Base-by-base conservation (phyloP, 2,329 filamentous ascomycete species). In the Diaporthe citriasiana region DNA sequence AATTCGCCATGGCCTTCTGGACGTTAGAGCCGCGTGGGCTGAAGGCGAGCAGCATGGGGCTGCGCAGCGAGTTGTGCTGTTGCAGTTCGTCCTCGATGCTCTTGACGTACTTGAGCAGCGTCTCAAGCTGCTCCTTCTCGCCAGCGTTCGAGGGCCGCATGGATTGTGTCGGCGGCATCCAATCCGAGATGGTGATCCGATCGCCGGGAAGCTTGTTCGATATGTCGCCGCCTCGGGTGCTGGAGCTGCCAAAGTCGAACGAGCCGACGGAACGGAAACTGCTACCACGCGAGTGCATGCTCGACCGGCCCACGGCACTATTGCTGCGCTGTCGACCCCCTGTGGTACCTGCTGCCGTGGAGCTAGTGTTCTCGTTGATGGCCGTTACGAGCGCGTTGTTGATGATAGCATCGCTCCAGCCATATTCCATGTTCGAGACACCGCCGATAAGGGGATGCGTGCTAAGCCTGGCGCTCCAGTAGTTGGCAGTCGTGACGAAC, bases 391-490 rank as follows among this genome's bases (percentile, higher is more conserved):
- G 83, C 12, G 87, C 84, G 71, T 87, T 90, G 78, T 90, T 91
- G 79, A 98, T 92, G 75, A 98, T 92, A 27, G 89, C 87, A 53
- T 98, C 95, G 78, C 95, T 94, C 97, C 97, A 99, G 70, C 97
- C 97, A 80, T 98, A 98, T 82, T 99, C 97, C 78, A 98, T 93
- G 82, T 98, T 99, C 84, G 94, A 97, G 78, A 99, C 94, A 73
- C 95, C 96, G 73, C 97, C 97, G 45, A 96, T 90, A 42, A 99
- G 86, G 3, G 97, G 97, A 81, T 98, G 95, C 76, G 97, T 98
- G 80, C 95, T 98, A 42, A 98, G 88, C 69, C 97, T 91, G 3
- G 97, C 96, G 80, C 95, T 97, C 97, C 97, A 99, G 84, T 98
- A 99, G 84, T 99, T 99, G 79, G 94, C 95, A 1, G 95, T 97